Base-by-base conservation (phyloP, 129 eudicot genomes). In the Tanacetum coccineum region DNA sequence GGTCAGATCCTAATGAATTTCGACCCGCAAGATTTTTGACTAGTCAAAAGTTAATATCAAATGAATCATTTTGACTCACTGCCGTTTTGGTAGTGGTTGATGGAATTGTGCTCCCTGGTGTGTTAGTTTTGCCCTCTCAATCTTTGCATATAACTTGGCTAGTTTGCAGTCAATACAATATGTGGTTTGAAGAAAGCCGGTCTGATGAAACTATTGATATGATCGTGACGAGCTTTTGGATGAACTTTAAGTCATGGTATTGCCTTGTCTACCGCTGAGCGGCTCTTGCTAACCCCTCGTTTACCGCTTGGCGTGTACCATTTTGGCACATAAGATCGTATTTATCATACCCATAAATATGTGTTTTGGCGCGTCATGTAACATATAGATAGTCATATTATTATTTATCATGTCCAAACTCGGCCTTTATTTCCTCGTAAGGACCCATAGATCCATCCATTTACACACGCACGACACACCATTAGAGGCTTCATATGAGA, bases 81-180 rank as follows among this genome's bases (percentile, higher is more conserved):
- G 6, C 81, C 81, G 1, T n/a, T 77, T 77, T 56, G 72, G 81
- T 17, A 70, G 72, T 56, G 81, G 81, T 1, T 54, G 81, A 70
- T 63, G 81, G 32, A 70, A n/a, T n/a, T 77, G 68, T 77, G 81
- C n/a, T n/a, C 9, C 81, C 76, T 11, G 81, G 72, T 58, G 42
- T 77, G 10, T 19, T 28, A n/a, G n/a, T 0, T 77, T 77, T 70
- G 76, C 66, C 2, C 70, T 77, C 7, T n/a, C 72, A 70, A 5
- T 21, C 47, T 14, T 32, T 70, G 72, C 49, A 17, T 65, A 18
- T 77, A 11, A 64, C 67, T 6, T 77, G 32, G 81, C 76, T n/a
- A 70, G n/a, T 13, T 17, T 77, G 62, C 19, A 70, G 5, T n/a
- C 81, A 77, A n/a, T n/a, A 19, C 76, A 59, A 17, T 77, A 55